Percentiles rank a stretch among this genome's conserved stretches.
phyloP scores from a whole-genome alignment of 768 basidiomycete genomes.

The Coprinopsis sp. region DNA sequence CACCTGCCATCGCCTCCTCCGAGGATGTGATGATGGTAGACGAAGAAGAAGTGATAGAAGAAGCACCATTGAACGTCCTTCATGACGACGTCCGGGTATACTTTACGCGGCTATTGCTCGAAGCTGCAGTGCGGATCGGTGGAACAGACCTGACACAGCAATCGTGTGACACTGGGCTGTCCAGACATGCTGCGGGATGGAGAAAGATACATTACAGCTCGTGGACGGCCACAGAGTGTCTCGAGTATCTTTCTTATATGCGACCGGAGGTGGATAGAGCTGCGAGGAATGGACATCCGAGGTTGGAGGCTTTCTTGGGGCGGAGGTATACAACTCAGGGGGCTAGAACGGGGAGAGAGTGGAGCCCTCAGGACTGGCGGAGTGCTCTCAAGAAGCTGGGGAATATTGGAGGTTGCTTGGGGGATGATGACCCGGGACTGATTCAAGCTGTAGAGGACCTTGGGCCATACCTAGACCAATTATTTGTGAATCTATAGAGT shows the following conservation, averaged over 20 bases:
- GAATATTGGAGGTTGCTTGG: constrained; percentile 47
- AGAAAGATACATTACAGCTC: constrained; percentile 34
- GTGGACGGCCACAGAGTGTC: constrained; percentile 54
- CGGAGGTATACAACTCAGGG: constrained; percentile 44
- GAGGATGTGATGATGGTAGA: constrained; percentile 60
- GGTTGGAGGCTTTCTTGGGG: constrained; percentile 45
- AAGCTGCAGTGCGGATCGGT: constrained; percentile 52
- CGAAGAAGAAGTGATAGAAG: constrained; percentile 44
- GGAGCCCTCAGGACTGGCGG: constrained; percentile 67
- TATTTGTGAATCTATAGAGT: constrained; percentile 1
- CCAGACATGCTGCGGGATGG: constrained; percentile 57
- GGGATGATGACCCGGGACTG: constrained; percentile 50
- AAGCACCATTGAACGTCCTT: constrained; percentile 59
- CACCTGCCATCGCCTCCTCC: too few species aligned
- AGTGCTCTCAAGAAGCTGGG: constrained; percentile 43
- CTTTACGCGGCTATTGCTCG: constrained; percentile 56
- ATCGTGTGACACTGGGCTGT: constrained; percentile 34
- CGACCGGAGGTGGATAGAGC: constrained; percentile 4
- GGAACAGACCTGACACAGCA: constrained; percentile 38
- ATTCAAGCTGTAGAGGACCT: constrained; percentile 45
- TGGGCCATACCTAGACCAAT: constrained; percentile 38
- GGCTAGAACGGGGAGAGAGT: constrained; percentile 67
- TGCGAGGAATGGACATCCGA: constrained; percentile 30
- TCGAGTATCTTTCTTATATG: constrained; percentile 45
- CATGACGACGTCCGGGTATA: constrained; percentile 68